Evolutionary conservation across 2,329 filamentous ascomycete species (phyloP).

Genomic region (Fusarium transvaalense): DNA sequence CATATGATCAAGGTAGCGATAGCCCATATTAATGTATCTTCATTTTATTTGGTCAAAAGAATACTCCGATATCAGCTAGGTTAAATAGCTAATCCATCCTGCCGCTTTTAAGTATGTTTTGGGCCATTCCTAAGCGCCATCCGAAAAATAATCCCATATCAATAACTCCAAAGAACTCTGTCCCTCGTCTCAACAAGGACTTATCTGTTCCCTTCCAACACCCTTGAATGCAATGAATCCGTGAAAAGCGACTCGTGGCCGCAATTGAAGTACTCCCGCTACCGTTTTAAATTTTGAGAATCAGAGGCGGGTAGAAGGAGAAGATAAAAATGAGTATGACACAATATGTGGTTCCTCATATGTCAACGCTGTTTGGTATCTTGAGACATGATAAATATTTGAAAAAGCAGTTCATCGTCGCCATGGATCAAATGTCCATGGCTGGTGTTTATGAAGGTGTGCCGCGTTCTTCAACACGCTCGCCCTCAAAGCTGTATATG

Average conservation of each 20-base stretch:
- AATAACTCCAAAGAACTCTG: constrained; percentile 31
- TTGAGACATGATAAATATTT: constrained; percentile 18
- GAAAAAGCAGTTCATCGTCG: not conserved
- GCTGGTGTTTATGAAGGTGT: constrained; percentile 61
- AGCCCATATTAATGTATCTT: not conserved
- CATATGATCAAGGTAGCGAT: not conserved
- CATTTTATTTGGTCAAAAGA: constrained; percentile 7
- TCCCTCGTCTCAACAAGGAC: constrained; percentile 9
- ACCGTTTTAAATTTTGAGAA: constrained; percentile 16
- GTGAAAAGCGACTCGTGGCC: constrained; percentile 2
- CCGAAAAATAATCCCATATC: constrained; percentile 16
- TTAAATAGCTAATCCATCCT: constrained; percentile 5
- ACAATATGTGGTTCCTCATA: not conserved
- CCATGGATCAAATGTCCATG: not conserved
- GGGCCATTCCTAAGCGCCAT: constrained; percentile 17
- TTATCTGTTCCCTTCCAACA: constrained; percentile 5
- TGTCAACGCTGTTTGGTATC: constrained; percentile 10
- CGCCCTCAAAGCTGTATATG: constrained; percentile 79
- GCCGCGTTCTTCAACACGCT: constrained; percentile 62
- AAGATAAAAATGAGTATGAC: constrained; percentile 4
- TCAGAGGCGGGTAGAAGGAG: not conserved
- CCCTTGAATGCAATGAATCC: constrained; percentile 20
- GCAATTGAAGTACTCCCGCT: constrained; percentile 30
- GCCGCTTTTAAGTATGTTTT: not conserved
- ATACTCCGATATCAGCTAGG: constrained; percentile 2